Evolutionary conservation across 1,139 yeast genomes (phyloP), one percentile per base, ranked within the genome.

Genomic region (Suhomyces guaymorum): DNA sequence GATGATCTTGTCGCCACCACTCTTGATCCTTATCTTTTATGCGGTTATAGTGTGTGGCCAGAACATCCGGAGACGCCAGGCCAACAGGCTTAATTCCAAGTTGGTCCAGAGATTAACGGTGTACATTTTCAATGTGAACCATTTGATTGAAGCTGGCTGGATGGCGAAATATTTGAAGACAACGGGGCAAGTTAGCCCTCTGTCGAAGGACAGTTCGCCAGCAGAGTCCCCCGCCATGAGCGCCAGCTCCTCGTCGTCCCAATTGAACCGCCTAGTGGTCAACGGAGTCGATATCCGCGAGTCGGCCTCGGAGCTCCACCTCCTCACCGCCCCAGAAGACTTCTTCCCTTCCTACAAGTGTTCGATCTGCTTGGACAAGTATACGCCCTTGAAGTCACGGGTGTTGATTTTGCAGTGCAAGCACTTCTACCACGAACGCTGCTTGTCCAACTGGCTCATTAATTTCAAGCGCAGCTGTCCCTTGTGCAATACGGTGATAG

Each of bases 381-480:
- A 65, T 42, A 47, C 52, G 13, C 71, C 73, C 2, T 55, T 70
- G 24, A 48, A 49, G 34, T 65, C 73, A 5, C 48, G 63, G 26
- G 70, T 70, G 5, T 54, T 70, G 29, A 63, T 70, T n/a, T 54
- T 70, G 35, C 62, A 59, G 15, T 70, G 76, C 44, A 67, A 67
- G 43, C 76, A 70, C 47, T 57, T 70, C 22, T 70, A 59, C 44
- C 76, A 70, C 45, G 72, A 70, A 41, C 51, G 52, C 20, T 70
- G 76, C 44, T 57, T 70, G 34, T 61, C 72, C 14, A 70, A 69
- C 43, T 70, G 76, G 76, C 54, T 70, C 30, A 63, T 70, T 17
- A 68, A 70, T 46, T 70, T 70, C 48, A 57, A 59, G 32, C 51
- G 73, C 38, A 64, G 67, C 37, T 70, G 76, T 47, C 76, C 76